Evolutionary conservation across 139 green algal species (phyloP).

Genomic region (Micromonas pusilla): DNA sequence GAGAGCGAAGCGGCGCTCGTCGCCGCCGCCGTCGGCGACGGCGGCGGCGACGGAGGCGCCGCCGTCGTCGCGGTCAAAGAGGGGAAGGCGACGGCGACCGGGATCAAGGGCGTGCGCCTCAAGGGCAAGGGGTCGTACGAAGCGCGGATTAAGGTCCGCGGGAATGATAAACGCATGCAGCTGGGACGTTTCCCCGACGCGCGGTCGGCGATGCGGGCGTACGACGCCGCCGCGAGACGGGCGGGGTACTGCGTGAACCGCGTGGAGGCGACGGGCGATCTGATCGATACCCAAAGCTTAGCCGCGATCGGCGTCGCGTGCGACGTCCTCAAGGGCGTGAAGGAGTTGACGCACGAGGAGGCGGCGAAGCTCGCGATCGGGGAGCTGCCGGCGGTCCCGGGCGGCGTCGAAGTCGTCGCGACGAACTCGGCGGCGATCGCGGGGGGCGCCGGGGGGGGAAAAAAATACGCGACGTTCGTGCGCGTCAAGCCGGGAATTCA

Average conservation of each 20-base stretch:
- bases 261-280: neutral
- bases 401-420: no score
- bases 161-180: neutral
- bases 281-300: neutral
- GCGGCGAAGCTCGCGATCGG: no score
- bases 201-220: neutral
- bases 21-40: no score
- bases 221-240: neutral
- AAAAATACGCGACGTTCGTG: neutral
- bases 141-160: neutral
- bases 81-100: neutral
- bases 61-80: neutral
- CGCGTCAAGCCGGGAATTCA: neutral
- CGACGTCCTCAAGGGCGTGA: no score
- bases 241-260: neutral
- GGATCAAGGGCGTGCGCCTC: neutral
- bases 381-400: no score
- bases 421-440: no score
- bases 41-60: no score
- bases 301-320: neutral
- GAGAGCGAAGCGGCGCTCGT: no score
- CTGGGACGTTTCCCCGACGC: neutral
- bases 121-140: neutral
- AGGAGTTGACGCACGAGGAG: no score
- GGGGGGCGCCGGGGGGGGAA: no score